Evolutionary conservation across 768 basidiomycete species (phyloP).

Genomic region (Lentinula raphanica): DNA sequence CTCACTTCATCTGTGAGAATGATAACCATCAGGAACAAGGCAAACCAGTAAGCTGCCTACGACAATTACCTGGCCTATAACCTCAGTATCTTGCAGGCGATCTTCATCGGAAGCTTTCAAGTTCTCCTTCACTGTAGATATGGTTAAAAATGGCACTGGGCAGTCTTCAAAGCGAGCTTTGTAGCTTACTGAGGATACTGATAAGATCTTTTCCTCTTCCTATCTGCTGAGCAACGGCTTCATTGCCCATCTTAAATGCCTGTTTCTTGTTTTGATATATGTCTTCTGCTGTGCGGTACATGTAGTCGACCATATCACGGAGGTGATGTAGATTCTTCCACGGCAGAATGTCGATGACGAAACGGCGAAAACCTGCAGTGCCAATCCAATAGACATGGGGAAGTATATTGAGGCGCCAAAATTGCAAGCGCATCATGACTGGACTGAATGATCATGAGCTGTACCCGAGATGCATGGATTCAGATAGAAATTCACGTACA

Average conservation of each 20-base stretch:
- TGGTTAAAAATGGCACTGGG: no score
- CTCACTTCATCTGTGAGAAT: neutral
- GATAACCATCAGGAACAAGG: no score
- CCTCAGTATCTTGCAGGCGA: slow-evolving; percentile 26
- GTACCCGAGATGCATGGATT: no score
- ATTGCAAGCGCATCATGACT: neutral
- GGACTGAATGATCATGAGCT: neutral
- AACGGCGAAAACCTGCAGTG: slow-evolving; percentile 20
- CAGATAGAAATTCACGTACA: neutral
- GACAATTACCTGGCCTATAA: slow-evolving; percentile 28
- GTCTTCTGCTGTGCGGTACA: slow-evolving; percentile 19
- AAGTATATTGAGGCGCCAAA: slow-evolving; percentile 12
- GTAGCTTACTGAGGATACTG: slow-evolving; percentile 25
- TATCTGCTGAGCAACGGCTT: slow-evolving; percentile 19
- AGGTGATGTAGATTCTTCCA: slow-evolving; percentile 18
- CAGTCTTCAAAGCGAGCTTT: no score
- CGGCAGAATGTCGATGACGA: slow-evolving; percentile 18
- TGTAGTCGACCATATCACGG: slow-evolving; percentile 22
- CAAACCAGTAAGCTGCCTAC: neutral
- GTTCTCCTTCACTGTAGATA: slow-evolving; percentile 29
- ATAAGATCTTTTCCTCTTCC: slow-evolving; percentile 31
- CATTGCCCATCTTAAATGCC: slow-evolving; percentile 20
- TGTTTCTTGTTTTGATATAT: slow-evolving; percentile 25
- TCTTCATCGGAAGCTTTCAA: slow-evolving; percentile 24
- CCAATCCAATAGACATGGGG: slow-evolving; percentile 16